These are phyloP conservation scores for Butyriboletus loyo DNA, from an alignment of 768 basidiomycete species.

Conservation along the genomic window DNA sequence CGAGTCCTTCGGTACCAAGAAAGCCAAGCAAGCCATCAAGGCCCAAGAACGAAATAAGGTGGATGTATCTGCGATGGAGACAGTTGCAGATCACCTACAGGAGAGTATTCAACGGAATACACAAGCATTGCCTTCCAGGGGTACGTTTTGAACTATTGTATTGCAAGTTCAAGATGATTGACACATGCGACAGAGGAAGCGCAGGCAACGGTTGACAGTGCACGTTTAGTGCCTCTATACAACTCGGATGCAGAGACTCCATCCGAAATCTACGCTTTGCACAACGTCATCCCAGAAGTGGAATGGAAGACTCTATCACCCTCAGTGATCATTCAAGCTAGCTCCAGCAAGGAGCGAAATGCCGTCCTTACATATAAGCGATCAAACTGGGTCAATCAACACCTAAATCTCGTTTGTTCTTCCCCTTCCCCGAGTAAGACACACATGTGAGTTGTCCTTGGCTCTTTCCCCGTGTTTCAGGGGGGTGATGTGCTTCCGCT, in stretches of 20 bases:
- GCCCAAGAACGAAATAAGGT: constrained; percentile 88
- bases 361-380: constrained; percentile 59
- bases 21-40: constrained; percentile 81
- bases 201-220: constrained; percentile 57
- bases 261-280: constrained; percentile 69
- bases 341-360: constrained; percentile 45
- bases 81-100: constrained; percentile 78
- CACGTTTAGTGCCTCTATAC: constrained; percentile 75
- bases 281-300: constrained; percentile 72
- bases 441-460: constrained; percentile 48
- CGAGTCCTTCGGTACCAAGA: constrained; percentile 92
- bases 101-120: constrained; percentile 77
- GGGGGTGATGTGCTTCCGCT: not conserved
- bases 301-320: constrained; percentile 76
- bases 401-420: constrained; percentile 43
- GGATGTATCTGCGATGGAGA: constrained; percentile 84
- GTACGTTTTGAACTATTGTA: constrained; percentile 41
- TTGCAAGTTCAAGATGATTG: not conserved
- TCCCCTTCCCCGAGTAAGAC: constrained; percentile 53
- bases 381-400: constrained; percentile 71
- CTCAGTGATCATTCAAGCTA: constrained; percentile 51
- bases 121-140: constrained; percentile 61
- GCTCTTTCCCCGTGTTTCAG: not conserved
- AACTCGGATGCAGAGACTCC: constrained; percentile 64
- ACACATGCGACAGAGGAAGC: constrained; percentile 52